These are phyloP conservation scores for Colletotrichum plurivorum DNA, from an alignment of 2,329 filamentous ascomycete genomes.

Conservation along the genomic window DNA sequence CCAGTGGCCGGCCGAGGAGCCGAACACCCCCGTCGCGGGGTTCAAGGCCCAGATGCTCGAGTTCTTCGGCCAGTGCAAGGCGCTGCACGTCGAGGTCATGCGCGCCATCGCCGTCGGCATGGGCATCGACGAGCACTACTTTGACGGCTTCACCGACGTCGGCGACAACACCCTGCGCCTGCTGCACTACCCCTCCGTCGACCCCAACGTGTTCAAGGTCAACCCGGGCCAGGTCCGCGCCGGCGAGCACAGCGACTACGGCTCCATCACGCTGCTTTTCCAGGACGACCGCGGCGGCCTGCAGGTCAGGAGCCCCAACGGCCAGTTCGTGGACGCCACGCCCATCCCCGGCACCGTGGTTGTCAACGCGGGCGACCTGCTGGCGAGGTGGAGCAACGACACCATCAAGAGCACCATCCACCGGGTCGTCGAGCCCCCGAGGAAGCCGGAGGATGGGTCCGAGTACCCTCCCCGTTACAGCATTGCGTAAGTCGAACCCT, in stretches of 20 bases:
- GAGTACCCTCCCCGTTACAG: constrained; percentile 85
- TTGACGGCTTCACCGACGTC: constrained; percentile 80
- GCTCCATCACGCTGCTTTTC: constrained; percentile 73
- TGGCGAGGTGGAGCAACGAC: constrained; percentile 92
- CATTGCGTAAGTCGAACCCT: constrained; percentile 74
- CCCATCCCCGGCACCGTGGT: constrained; percentile 88
- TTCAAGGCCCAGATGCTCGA: constrained; percentile 81
- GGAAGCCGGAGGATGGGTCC: constrained; percentile 63
- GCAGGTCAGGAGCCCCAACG: constrained; percentile 77
- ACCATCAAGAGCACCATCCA: constrained; percentile 92
- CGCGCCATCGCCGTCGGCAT: constrained; percentile 87
- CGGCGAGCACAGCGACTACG: constrained; percentile 81
- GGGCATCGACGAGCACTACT: constrained; percentile 79
- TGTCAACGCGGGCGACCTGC: constrained; percentile 89
- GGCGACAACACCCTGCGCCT: constrained; percentile 81
- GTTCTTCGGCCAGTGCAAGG: constrained; percentile 83
- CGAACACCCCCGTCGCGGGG: constrained; percentile 61
- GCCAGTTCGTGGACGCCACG: constrained; percentile 84
- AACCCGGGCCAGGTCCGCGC: constrained; percentile 81
- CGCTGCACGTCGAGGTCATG: constrained; percentile 84
- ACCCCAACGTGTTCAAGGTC: constrained; percentile 73
- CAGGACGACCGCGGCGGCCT: constrained; percentile 70
- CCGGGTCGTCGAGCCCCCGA: constrained; percentile 88
- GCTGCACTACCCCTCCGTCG: constrained; percentile 82
- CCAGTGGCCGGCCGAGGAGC: constrained; percentile 76